Base-by-base conservation (phyloP, 1,139 yeast genomes). In the Suhomyces yuchorum region DNA sequence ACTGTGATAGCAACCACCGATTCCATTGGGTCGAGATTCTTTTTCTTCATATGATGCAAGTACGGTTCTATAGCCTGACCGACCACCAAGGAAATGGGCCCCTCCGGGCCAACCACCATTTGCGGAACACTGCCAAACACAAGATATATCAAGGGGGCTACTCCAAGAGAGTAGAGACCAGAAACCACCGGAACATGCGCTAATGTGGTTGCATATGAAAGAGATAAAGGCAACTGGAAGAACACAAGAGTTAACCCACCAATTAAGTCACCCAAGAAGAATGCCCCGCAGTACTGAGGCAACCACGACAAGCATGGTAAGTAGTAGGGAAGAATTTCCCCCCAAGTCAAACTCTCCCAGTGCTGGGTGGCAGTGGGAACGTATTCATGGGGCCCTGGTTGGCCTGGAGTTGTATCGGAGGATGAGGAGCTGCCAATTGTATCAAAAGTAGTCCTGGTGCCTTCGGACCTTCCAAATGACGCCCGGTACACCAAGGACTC, bases 101-200 rank as follows among this genome's bases (percentile, higher is more conserved):
- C 95, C 62, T 93, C 99, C 0, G 99, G 99, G 0, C 98, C 98
- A 7, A 92, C 96, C 47, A 92, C 87, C 96, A 93, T 88, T 60
- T 87, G 96, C 0, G 98, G 98, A 1, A 91, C 97, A 20, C 96
- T 85, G 0, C 99, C 98, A 61, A 92, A 79, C 1, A 92, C 56
- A 45, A 89, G 77, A 62, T 93, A 93, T 3, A 93, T 76, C 42
- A 92, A 70, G 0, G 98, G 98, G 0, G 96, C 85, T 3, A 92
- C 71, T 0, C 91, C 92, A 47, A 92, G 73, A 0, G 96, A 92
- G 55, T 84, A 80, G 9, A 93, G 74, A 0, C 98, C 99, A 51
- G 91, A 85, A 2, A 87, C 70, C 0, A 96, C 90, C 2, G 97
- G 96, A 1, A 91, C 95, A 61, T 87, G 91, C 1, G 98, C 97